A percentile compares a stretch with the other conserved stretches of the same genome.
phyloP scores from a whole-genome alignment of 441 rosid genomes.

The Pelargonium fulgidum region DNA sequence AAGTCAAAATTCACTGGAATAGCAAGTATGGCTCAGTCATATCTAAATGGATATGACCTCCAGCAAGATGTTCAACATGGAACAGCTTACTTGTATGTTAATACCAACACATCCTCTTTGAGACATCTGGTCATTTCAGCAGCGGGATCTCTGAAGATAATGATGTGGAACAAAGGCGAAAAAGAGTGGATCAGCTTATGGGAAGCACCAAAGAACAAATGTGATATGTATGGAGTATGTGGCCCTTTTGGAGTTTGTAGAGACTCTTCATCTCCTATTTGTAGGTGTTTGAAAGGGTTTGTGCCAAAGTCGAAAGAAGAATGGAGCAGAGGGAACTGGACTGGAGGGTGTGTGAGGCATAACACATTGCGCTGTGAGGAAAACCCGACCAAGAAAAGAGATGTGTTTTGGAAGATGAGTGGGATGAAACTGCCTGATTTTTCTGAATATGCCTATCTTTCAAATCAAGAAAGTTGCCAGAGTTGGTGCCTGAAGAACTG shows the following conservation, averaged over 20 bases:
- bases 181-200: conserved; percentile 46
- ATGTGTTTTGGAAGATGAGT: conserved; percentile 21
- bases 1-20: conserved; percentile 55
- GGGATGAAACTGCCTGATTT: too few relatives aligned
- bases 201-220: conserved; percentile 39
- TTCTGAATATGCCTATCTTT: too few relatives aligned
- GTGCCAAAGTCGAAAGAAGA: conserved; percentile 30
- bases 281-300: conserved; percentile 63
- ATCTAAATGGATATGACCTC: conserved; percentile 48
- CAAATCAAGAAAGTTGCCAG: too few relatives aligned
- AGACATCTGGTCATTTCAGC: too few relatives aligned
- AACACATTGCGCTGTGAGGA: conserved; percentile 42
- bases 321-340: conserved; percentile 50
- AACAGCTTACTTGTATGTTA: conserved; percentile 2
- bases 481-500: too few relatives aligned
- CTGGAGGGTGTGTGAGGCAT: conserved; percentile 62
- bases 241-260: conserved; percentile 65
- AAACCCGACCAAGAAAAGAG: conserved; percentile 25
- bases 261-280: conserved; percentile 22
- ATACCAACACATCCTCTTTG: too few relatives aligned
- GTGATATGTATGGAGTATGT: conserved; percentile 64
- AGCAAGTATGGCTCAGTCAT: conserved; percentile 46
- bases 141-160: conserved; percentile 34
- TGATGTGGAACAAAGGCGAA: conserved; percentile 37
- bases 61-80: conserved; percentile 33